Evolutionary conservation across 768 basidiomycete genomes (phyloP).

Genomic region (Phylloporus sp.): DNA sequence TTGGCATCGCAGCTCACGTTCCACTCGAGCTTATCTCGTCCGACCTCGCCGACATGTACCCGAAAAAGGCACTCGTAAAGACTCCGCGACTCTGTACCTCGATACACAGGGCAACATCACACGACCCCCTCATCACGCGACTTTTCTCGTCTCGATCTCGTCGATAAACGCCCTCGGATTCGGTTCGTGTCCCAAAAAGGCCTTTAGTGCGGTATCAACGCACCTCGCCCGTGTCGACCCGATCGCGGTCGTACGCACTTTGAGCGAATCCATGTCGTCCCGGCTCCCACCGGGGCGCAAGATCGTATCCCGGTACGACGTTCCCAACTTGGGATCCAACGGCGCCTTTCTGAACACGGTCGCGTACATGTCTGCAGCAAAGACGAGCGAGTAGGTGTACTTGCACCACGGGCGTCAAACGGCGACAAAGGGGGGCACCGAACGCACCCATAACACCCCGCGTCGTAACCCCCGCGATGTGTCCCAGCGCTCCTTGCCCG

Average conservation of each 20-base stretch:
- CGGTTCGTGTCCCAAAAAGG: constrained; percentile 72
- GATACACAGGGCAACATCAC: no score
- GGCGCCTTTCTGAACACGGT: constrained; percentile 77
- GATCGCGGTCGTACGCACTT: constrained; percentile 44
- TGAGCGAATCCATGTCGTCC: constrained; percentile 68
- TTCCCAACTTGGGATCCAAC: constrained; percentile 59
- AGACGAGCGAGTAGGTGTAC: constrained; percentile 70
- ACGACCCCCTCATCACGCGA: no score
- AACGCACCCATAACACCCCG: constrained; percentile 57
- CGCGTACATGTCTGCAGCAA: constrained; percentile 53
- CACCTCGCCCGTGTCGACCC: no score
- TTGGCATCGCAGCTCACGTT: no score
- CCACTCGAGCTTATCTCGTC: no score
- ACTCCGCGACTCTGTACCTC: no score
- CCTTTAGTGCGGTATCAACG: constrained; percentile 35
- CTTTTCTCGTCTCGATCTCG: constrained; percentile 47
- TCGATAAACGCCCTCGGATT: constrained; percentile 72
- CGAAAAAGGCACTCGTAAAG: no score
- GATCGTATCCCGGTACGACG: constrained; percentile 68
- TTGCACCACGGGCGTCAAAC: constrained; percentile 20
- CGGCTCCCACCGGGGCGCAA: constrained; percentile 65
- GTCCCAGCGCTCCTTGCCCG: constrained; percentile 68
- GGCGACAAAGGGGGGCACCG: background rate
- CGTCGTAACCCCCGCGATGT: constrained; percentile 71
- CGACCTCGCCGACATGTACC: no score